Conservation (phyloP, 768 basidiomycete genomes). For the Rhodotorula diobovata region DNA sequence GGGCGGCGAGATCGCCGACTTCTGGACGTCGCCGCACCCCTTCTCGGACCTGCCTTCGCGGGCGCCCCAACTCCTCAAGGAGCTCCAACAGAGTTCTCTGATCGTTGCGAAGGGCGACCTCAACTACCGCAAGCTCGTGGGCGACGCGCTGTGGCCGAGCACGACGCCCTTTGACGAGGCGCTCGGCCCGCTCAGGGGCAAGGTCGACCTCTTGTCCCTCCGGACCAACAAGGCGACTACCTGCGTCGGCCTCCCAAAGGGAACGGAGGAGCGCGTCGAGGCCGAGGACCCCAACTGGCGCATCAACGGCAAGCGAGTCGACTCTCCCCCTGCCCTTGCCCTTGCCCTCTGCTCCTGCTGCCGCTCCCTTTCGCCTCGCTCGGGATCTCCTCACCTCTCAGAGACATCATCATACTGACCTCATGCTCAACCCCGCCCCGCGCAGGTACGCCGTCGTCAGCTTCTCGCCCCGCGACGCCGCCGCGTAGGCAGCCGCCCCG, state of each 20-base stretch:
- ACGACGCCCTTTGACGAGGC: conserved; percentile 70
- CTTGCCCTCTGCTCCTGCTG: not conserved
- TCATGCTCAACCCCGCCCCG: not conserved
- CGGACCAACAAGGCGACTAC: conserved; percentile 96
- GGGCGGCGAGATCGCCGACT: conserved; percentile 20
- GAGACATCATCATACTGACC: not conserved
- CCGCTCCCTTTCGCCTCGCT: conserved; percentile 4
- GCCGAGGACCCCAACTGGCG: conserved; percentile 66
- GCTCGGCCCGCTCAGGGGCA: conserved; percentile 70
- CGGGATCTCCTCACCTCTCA: not conserved
- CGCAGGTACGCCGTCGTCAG: conserved; percentile 20
- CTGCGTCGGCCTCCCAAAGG: conserved; percentile 70
- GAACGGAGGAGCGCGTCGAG: conserved; percentile 60
- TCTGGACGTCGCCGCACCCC: conserved; percentile 39
- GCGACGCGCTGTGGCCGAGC: conserved; percentile 81
- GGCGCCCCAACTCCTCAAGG: conserved; percentile 54
- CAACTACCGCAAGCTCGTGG: conserved; percentile 61
- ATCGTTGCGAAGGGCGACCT: conserved; percentile 86
- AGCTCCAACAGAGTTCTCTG: conserved; percentile 58
- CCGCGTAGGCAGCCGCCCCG: too few species aligned
- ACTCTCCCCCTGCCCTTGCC: not conserved
- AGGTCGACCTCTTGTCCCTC: conserved; percentile 75
- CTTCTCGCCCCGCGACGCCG: not conserved
- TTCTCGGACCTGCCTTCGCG: conserved; percentile 32
- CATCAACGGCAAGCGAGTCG: conserved; percentile 64